These are phyloP conservation scores for Trichophaea hybrida DNA, from an alignment of 2,329 filamentous ascomycete species.

Conservation along the genomic window DNA sequence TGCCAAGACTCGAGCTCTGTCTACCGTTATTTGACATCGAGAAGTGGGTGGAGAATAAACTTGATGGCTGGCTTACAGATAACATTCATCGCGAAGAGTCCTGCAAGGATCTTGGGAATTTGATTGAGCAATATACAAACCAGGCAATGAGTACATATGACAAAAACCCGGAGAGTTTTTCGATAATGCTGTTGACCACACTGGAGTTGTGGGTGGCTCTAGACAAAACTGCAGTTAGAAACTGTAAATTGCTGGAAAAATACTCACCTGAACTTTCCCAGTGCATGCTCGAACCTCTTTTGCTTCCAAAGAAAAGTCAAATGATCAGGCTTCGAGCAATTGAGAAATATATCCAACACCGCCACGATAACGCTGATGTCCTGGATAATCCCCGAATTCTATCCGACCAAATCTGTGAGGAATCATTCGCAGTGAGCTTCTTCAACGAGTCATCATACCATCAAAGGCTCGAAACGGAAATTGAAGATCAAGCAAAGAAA, in stretches of 20 bases:
- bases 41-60: slow-evolving; percentile 35
- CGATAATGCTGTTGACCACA: slow-evolving; percentile 42
- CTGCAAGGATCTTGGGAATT: slow-evolving; percentile 27
- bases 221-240: slow-evolving; percentile 36
- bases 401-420: slow-evolving; percentile 28
- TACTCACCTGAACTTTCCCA: slow-evolving; percentile 37
- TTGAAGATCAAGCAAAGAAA: neutral
- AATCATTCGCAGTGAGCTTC: slow-evolving; percentile 38
- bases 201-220: slow-evolving; percentile 46
- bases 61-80: slow-evolving; percentile 32
- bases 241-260: slow-evolving; percentile 34
- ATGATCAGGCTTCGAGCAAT: slow-evolving; percentile 36
- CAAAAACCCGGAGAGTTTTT: slow-evolving; percentile 36
- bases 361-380: slow-evolving; percentile 23
- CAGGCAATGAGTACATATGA: slow-evolving; percentile 30
- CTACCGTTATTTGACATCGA: slow-evolving; percentile 33
- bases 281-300: slow-evolving; percentile 34
- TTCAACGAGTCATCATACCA: slow-evolving; percentile 36
- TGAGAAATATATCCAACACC: slow-evolving; percentile 37
- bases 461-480: slow-evolving; percentile 25
- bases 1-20: too few species aligned
- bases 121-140: slow-evolving; percentile 31
- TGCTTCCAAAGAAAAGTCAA: slow-evolving; percentile 35
- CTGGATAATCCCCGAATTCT: slow-evolving; percentile 31
- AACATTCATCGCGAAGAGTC: slow-evolving; percentile 24